Percentiles rank a stretch among this genome's conserved stretches.
phyloP scores from a whole-genome alignment of 1,284 basidiomycete genomes.

The Melampsora larici-populina region DNA sequence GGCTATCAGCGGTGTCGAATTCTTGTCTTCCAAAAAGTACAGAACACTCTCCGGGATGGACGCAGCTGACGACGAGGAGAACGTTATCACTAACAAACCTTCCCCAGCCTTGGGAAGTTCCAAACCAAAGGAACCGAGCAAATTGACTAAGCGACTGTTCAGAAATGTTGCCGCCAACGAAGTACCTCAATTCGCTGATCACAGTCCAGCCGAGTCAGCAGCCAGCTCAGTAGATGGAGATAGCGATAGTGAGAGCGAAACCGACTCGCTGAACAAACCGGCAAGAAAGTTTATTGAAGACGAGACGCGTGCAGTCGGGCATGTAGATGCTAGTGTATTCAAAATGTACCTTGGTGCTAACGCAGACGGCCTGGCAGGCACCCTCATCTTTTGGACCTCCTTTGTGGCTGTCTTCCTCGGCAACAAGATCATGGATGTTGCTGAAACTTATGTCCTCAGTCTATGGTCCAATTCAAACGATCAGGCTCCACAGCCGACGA shows the following conservation, averaged over 20 bases:
- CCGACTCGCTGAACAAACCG: not conserved
- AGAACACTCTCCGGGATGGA: conserved; percentile 7
- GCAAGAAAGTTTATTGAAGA: conserved; percentile 85
- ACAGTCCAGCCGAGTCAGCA: conserved; percentile 45
- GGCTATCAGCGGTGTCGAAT: conserved; percentile 66
- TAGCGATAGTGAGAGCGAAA: conserved; percentile 6
- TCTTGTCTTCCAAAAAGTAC: conserved; percentile 55
- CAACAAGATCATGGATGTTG: conserved; percentile 69
- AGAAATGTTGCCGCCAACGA: conserved; percentile 44
- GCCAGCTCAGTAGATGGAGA: conserved; percentile 44
- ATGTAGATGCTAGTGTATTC: conserved; percentile 76
- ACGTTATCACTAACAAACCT: not conserved
- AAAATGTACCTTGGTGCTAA: conserved; percentile 63
- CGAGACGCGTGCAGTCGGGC: conserved; percentile 79
- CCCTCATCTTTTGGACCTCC: conserved; percentile 71
- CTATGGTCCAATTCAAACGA: not conserved
- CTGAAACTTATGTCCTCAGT: conserved; percentile 72
- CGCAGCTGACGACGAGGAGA: conserved; percentile 12
- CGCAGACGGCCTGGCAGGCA: conserved; percentile 47
- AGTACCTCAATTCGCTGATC: conserved; percentile 41
- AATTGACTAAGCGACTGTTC: conserved; percentile 38
- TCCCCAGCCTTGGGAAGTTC: not conserved
- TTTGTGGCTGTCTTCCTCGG: conserved; percentile 64
- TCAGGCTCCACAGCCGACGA: not conserved
- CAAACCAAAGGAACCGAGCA: conserved; percentile 8